Evolutionary conservation across 441 rosid genomes (phyloP), one percentile per base, ranked within the genome.

Genomic region (Rhodomyrtus psidioides): DNA sequence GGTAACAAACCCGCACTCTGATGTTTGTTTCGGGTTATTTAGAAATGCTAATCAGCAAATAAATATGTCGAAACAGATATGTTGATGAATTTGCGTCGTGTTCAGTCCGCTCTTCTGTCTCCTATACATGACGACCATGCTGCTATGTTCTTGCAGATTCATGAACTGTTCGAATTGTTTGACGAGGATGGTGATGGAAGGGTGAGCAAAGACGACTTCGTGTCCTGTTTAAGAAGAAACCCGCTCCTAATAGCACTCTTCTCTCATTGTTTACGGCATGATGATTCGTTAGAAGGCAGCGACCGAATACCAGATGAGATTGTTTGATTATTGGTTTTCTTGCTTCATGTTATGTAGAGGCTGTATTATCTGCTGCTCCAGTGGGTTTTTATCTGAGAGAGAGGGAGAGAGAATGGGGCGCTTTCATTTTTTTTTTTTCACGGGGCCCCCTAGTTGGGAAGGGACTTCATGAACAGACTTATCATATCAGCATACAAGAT

Each of bases 231-330:
- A 53, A 91, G 92, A 89, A 90, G 83, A 92, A 94, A 95, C 83
- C 99, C 99, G 49, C 84, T 97, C 85, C 88, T 96, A 88, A 88
- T 97, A 88, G 92, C 95, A 1, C 86, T 96, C 16, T 95, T 96
- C 87, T 90, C 93, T 6, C 89, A 89, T 56, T 83, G 85, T 49
- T 83, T 90, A 87, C 86, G 82, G 84, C 90, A 87, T 14, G 87
- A 82, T 17, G 87, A 87, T 70, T 86, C 86, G 13, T 85, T 84
- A 9, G 90, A 86, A 87, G 83, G 56, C 21, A 81, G 84, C 21
- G 82, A 86, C 83, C 83, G 62, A 42, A 88, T 62, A 59, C 44
- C 81, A 74, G 90, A 89, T 65, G 94, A 92, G 84, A 87, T 90
- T 44, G 90, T 89, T 49, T 94, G 87, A 88, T 65, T 51, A 56